Conservation (phyloP, 129 eudicot species). For the Pseudognaphalium luteoalbum region DNA sequence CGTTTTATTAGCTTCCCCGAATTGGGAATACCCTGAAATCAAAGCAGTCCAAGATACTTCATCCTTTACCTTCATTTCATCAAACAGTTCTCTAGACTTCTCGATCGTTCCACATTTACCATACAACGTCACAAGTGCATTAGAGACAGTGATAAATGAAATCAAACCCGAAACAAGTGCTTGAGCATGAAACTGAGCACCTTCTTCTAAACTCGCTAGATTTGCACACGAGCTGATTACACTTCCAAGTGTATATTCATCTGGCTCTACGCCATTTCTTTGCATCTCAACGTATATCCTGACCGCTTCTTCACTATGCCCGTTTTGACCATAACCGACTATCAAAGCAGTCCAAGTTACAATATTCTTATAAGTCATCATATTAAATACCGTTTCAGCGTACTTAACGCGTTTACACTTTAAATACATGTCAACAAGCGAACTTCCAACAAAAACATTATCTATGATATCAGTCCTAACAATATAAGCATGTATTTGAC, state of each 20-base stretch:
- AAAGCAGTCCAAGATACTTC: conserved; percentile 87
- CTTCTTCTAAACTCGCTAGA: conserved; percentile 86
- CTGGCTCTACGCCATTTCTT: conserved; percentile 60
- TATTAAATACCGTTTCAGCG: conserved; percentile 67
- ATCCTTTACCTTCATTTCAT: conserved; percentile 64
- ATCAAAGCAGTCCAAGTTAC: conserved; percentile 93
- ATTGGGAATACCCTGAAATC: conserved; percentile 78
- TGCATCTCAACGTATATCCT: conserved; percentile 63
- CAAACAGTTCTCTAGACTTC: conserved; percentile 62
- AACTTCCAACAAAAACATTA: conserved; percentile 78
- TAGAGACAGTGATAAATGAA: conserved; percentile 70
- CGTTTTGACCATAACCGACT: conserved; percentile 89
- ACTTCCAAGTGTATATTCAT: conserved; percentile 81
- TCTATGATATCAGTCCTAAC: conserved; percentile 48
- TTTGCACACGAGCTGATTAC: conserved; percentile 87
- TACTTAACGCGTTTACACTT: conserved; percentile 63
- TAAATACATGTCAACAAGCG: conserved; percentile 85
- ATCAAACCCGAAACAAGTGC: conserved; percentile 75
- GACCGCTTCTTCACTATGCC: conserved; percentile 81
- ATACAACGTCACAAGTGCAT: conserved; percentile 79
- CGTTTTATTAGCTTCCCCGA: conserved; percentile 82
- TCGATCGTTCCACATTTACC: conserved; percentile 83
- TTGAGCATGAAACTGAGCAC: conserved; percentile 81
- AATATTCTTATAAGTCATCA: conserved; percentile 62
- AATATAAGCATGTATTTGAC: conserved; percentile 66